These are phyloP conservation scores for Punctularia strigosozonata DNA, from an alignment of 768 basidiomycete species.

Conservation along the genomic window DNA sequence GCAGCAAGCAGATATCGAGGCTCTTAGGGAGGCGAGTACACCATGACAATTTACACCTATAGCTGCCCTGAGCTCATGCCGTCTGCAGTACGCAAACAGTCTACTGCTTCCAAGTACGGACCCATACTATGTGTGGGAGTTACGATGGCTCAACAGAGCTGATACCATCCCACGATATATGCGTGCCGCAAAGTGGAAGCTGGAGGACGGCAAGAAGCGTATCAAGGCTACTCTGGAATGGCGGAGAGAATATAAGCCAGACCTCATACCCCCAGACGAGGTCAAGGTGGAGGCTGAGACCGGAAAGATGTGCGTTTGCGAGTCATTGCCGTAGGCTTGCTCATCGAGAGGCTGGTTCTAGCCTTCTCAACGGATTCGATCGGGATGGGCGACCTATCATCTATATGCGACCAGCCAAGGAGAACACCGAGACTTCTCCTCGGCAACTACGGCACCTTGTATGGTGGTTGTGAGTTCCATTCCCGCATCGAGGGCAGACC, in stretches of 20 bases:
- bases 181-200: conserved; percentile 78
- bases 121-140: conserved; percentile 67
- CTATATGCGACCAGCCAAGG: conserved; percentile 80
- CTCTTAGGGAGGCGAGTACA: conserved; percentile 55
- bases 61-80: too few species aligned
- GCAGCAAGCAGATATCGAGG: conserved; percentile 47
- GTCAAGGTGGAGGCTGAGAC: conserved; percentile 72
- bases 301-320: conserved; percentile 66
- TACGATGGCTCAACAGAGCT: conserved; percentile 57
- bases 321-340: conserved; percentile 1
- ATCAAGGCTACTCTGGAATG: conserved; percentile 74
- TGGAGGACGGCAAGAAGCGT: conserved; percentile 64
- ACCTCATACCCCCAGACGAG: conserved; percentile 73
- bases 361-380: conserved; percentile 79
- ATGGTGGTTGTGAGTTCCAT: conserved; percentile 60
- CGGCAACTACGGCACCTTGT: conserved; percentile 80
- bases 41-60: too few species aligned
- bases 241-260: conserved; percentile 78
- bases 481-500: not conserved
- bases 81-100: conserved; percentile 58
- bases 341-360: conserved; percentile 18
- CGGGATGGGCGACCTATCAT: conserved; percentile 77
- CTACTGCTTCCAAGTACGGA: conserved; percentile 55
- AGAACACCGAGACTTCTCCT: conserved; percentile 70
- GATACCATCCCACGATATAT: conserved; percentile 70